Conservation (phyloP, 1,284 basidiomycete genomes). For the Ganoderma leucocontextum region DNA sequence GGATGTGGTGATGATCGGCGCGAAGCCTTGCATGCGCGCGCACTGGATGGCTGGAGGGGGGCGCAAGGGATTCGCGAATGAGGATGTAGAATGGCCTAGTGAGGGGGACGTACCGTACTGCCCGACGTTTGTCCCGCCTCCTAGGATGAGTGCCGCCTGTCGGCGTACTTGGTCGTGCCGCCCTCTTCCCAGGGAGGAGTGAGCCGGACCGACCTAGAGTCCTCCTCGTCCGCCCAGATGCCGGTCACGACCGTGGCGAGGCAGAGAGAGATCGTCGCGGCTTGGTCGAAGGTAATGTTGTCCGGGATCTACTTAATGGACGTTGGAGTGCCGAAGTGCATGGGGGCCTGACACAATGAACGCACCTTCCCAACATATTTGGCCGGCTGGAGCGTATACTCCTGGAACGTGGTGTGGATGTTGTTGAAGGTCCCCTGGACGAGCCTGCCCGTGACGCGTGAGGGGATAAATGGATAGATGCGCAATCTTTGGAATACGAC, state of each 20-base stretch:
- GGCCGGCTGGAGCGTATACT: conserved; percentile 39
- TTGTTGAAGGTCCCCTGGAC: background rate
- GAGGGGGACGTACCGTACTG: conserved; percentile 40
- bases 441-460: background rate
- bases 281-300: conserved; percentile 41
- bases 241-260: conserved; percentile 39
- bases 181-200: conserved; percentile 35
- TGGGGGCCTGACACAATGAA: too few species aligned
- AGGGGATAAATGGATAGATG: background rate
- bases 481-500: background rate
- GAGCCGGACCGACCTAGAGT: conserved; percentile 29
- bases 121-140: conserved; percentile 46
- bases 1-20: conserved; percentile 55
- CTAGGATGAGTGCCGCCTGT: conserved; percentile 47
- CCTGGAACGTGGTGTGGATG: conserved; percentile 40
- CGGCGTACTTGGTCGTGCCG: conserved; percentile 37
- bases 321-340: background rate
- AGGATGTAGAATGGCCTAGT: background rate
- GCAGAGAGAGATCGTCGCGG: conserved; percentile 40
- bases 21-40: conserved; percentile 55
- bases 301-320: conserved; percentile 36
- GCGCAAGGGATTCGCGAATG: background rate
- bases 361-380: conserved; percentile 38
- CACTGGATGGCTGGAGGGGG: conserved; percentile 48
- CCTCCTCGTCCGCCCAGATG: conserved; percentile 34